Conservation (phyloP, 2,329 filamentous ascomycete genomes). For the Fusarium tupiense region DNA sequence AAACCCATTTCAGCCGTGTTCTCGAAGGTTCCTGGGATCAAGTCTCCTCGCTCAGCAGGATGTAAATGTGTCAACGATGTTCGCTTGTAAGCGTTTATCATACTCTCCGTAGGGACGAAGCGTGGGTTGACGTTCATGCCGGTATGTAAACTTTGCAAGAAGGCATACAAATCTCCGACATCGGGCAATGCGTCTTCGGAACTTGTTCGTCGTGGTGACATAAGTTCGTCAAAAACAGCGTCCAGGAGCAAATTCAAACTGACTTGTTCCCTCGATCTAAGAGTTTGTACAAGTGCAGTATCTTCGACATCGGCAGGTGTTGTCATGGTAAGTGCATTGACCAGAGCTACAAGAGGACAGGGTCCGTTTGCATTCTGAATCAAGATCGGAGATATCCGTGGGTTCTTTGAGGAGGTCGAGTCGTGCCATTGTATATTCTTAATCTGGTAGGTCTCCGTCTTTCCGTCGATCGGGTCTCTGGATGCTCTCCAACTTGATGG, state of each 20-base stretch:
- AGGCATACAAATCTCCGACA: slow-evolving; percentile 86
- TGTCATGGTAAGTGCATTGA: slow-evolving; percentile 89
- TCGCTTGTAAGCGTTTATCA: slow-evolving; percentile 58
- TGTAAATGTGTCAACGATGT: slow-evolving; percentile 64
- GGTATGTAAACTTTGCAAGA: slow-evolving; percentile 88
- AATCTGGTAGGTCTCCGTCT: slow-evolving; percentile 86
- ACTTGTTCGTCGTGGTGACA: slow-evolving; percentile 76
- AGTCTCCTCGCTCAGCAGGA: slow-evolving; percentile 58
- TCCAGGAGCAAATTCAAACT: slow-evolving; percentile 87
- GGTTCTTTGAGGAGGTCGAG: slow-evolving; percentile 63
- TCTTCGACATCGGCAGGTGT: slow-evolving; percentile 71
- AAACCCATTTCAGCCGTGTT: slow-evolving; percentile 88
- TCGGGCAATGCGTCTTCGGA: slow-evolving; percentile 77
- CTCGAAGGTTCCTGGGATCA: slow-evolving; percentile 80
- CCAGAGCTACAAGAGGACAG: slow-evolving; percentile 89
- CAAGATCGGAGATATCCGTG: slow-evolving; percentile 84
- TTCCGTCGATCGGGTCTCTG: slow-evolving; percentile 55
- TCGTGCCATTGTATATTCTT: slow-evolving; percentile 92
- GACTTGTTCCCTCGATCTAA: slow-evolving; percentile 85
- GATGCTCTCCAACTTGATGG: slow-evolving; percentile 51
- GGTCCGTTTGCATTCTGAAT: slow-evolving; percentile 95
- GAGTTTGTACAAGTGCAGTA: slow-evolving; percentile 79
- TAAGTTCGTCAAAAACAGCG: slow-evolving; percentile 91
- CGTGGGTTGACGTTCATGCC: slow-evolving; percentile 98
- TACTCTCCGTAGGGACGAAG: slow-evolving; percentile 71